Percentiles rank a stretch among this genome's conserved stretches.
Evolutionary conservation across 306 rosid genomes (phyloP).

Genomic region (Prunus padus): DNA sequence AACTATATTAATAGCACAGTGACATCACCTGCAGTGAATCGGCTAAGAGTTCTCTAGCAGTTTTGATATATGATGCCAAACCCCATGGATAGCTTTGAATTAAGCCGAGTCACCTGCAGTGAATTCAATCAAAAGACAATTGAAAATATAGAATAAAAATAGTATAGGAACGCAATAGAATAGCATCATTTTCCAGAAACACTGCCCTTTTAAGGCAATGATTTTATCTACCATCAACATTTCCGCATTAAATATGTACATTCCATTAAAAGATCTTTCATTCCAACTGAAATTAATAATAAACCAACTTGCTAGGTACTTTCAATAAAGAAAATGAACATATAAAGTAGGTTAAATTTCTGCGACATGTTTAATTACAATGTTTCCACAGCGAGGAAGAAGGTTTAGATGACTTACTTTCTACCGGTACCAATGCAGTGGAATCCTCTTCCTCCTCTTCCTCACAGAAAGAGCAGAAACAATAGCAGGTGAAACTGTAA

Average conservation of each 20-base stretch:
- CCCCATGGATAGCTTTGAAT: conserved; percentile 90
- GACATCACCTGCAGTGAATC: conserved; percentile 39
- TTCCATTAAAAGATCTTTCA: no score
- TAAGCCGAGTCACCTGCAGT: conserved; percentile 57
- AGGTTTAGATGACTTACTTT: conserved; percentile 28
- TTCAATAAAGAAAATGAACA: no score
- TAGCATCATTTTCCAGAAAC: no score
- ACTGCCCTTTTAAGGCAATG: no score
- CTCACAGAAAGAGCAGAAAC: conserved; percentile 42
- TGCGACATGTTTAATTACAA: no score
- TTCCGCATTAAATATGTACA: no score
- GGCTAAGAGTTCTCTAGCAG: conserved; percentile 76
- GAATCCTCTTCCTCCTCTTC: conserved; percentile 46
- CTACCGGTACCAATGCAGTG: conserved; percentile 26
- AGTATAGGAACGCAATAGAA: not conserved
- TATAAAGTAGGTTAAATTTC: no score
- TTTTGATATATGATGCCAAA: conserved; percentile 65
- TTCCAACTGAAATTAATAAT: no score
- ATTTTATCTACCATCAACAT: no score
- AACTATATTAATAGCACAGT: not conserved
- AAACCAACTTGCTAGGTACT: no score
- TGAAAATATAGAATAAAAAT: not conserved
- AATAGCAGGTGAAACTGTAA: conserved; percentile 39
- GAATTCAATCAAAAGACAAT: conserved; percentile 18
- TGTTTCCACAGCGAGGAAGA: conserved; percentile 24